Evolutionary conservation across 2,329 filamentous ascomycete species (phyloP).

Genomic region (Trichoderma sp.): DNA sequence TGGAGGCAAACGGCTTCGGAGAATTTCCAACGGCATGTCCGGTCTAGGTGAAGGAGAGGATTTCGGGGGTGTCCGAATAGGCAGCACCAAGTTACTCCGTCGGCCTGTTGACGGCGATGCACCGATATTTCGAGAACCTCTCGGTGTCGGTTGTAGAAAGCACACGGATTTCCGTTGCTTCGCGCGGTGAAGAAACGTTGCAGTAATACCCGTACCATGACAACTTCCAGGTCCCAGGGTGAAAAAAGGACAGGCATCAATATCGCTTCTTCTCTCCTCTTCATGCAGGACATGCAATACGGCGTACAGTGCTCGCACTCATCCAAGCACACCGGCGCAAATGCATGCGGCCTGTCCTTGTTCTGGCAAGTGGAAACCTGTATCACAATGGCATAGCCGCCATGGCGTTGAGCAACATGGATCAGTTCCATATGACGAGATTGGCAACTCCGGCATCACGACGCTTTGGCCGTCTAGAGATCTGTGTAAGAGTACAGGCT

Average conservation of each 20-base stretch:
- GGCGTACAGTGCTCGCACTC: background rate
- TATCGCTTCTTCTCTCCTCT: background rate
- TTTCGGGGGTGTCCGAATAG: constrained; percentile 10
- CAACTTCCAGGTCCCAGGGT: background rate
- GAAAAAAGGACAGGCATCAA: background rate
- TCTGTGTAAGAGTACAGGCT: constrained; percentile 1
- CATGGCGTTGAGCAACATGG: background rate
- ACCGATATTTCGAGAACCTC: background rate
- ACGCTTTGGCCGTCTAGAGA: constrained; percentile 8
- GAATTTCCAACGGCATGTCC: constrained; percentile 3
- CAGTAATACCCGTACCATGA: background rate
- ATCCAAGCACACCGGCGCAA: background rate
- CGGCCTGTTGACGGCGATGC: background rate
- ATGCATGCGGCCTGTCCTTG: background rate
- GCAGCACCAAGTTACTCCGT: background rate
- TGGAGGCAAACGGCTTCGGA: background rate
- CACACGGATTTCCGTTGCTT: background rate
- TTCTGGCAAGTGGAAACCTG: background rate
- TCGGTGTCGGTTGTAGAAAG: background rate
- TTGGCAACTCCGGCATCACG: constrained; percentile 1
- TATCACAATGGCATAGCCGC: background rate
- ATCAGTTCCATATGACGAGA: background rate
- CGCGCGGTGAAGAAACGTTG: background rate
- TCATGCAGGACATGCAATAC: background rate
- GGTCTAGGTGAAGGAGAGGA: background rate